These are phyloP conservation scores for Rhinocladiella similis DNA, from an alignment of 2,329 filamentous ascomycete genomes.

Conservation along the genomic window DNA sequence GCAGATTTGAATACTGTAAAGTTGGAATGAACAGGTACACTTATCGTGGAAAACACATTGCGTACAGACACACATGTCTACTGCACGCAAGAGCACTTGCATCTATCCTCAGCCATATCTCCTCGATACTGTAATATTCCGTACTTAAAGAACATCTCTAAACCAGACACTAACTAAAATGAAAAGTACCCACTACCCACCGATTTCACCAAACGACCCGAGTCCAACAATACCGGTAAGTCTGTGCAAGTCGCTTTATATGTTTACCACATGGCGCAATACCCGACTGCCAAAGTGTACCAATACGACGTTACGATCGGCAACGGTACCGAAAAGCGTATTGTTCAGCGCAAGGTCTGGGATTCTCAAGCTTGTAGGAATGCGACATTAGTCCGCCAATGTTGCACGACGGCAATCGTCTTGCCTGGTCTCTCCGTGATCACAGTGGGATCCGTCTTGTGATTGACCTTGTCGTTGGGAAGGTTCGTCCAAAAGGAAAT, in stretches of 20 bases:
- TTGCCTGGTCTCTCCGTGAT: slow-evolving; percentile 67
- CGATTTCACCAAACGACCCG: slow-evolving; percentile 48
- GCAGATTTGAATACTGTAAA: too few species aligned
- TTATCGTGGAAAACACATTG: too few species aligned
- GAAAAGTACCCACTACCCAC: slow-evolving; percentile 36
- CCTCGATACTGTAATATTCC: neutral
- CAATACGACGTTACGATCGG: slow-evolving; percentile 81
- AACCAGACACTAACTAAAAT: slow-evolving; percentile 33
- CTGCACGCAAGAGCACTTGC: too few species aligned
- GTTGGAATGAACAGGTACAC: too few species aligned
- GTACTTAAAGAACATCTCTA: slow-evolving; percentile 31
- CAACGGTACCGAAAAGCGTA: slow-evolving; percentile 62
- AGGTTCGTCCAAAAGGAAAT: slow-evolving; percentile 42
- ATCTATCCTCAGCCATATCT: neutral
- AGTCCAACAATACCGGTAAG: slow-evolving; percentile 60
- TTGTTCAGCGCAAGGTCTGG: slow-evolving; percentile 76
- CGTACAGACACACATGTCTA: too few species aligned
- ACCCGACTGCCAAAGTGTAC: slow-evolving; percentile 64
- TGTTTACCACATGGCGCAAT: slow-evolving; percentile 66
- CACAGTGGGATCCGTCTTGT: slow-evolving; percentile 53
- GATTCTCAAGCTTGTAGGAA: slow-evolving; percentile 60
- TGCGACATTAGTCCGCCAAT: slow-evolving; percentile 58
- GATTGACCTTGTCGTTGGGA: slow-evolving; percentile 73
- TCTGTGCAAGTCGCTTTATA: slow-evolving; percentile 65
- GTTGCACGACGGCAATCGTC: slow-evolving; percentile 79